Percentiles rank a stretch among this genome's conserved stretches.
phyloP scores from a whole-genome alignment of 495 filamentous ascomycete genomes.

The Aspergillus olivimuriae region DNA sequence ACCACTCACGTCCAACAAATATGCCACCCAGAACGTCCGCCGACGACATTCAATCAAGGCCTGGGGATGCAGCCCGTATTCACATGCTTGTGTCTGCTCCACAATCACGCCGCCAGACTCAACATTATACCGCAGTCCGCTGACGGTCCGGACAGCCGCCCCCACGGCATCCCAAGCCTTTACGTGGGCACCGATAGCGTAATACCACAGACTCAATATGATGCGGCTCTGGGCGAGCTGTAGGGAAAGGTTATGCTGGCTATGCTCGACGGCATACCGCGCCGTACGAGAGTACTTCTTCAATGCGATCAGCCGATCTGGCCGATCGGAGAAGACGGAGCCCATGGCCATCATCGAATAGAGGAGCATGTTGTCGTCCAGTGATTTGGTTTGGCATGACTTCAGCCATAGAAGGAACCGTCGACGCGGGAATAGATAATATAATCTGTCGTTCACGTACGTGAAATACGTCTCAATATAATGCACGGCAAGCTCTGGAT shows the following conservation, averaged over 20 bases:
- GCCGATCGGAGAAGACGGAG: conserved; percentile 50
- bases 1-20: conserved; percentile 51
- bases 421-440: conserved; percentile 51
- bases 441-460: conserved; percentile 45
- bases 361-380: conserved; percentile 63
- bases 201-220: conserved; percentile 59
- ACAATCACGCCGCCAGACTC: conserved; percentile 50
- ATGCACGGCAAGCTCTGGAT: conserved; percentile 41
- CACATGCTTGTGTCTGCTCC: conserved; percentile 35
- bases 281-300: conserved; percentile 51
- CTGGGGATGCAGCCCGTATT: conserved; percentile 51
- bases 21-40: conserved; percentile 62
- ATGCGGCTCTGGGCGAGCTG: conserved; percentile 58
- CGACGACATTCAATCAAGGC: conserved; percentile 59
- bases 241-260: conserved; percentile 44
- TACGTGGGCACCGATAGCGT: conserved; percentile 45
- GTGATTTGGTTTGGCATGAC: conserved; percentile 45
- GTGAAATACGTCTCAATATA: conserved; percentile 52
- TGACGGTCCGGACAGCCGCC: conserved; percentile 50
- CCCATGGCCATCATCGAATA: conserved; percentile 59
- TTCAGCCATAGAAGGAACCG: conserved; percentile 48
- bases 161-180: conserved; percentile 56
- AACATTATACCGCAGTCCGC: conserved; percentile 51
- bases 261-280: conserved; percentile 48
- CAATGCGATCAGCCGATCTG: conserved; percentile 39